Evolutionary conservation across 352 stramenopile species (phyloP).

Genomic region (Bremia lactucae): DNA sequence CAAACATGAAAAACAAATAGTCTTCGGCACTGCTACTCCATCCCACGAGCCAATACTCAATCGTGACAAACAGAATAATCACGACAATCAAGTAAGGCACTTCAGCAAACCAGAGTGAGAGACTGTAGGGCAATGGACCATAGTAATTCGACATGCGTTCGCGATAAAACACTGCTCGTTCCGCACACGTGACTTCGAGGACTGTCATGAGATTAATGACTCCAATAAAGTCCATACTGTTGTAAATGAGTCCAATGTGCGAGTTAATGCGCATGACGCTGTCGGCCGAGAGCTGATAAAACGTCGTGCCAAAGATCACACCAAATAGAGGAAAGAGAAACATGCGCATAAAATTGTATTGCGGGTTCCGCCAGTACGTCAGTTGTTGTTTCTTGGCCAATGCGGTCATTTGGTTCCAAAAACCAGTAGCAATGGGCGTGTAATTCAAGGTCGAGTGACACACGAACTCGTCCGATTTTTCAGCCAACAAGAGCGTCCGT

Average conservation of each 20-base stretch:
- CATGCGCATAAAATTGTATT: constrained; percentile 45
- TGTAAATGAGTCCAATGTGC: constrained; percentile 53
- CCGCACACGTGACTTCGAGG: constrained; percentile 38
- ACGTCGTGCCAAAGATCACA: constrained; percentile 45
- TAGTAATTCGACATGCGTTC: too few species aligned
- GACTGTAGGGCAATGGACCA: constrained; percentile 43
- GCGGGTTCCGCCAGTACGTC: constrained; percentile 43
- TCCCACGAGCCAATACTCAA: constrained; percentile 54
- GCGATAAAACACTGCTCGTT: constrained; percentile 52
- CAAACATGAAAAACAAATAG: constrained; percentile 23
- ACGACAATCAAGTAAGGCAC: constrained; percentile 43
- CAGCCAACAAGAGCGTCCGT: constrained; percentile 20
- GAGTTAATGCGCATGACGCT: constrained; percentile 36
- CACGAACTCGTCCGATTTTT: constrained; percentile 32
- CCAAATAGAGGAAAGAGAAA: constrained; percentile 40
- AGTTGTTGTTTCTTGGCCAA: constrained; percentile 26
- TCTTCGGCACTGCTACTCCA: constrained; percentile 21
- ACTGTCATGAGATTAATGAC: constrained; percentile 51
- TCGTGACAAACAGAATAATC: constrained; percentile 26
- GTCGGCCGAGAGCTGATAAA: constrained; percentile 31
- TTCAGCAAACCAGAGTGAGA: constrained; percentile 50
- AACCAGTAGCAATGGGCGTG: constrained; percentile 26
- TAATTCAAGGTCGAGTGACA: constrained; percentile 39
- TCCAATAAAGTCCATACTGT: constrained; percentile 58
- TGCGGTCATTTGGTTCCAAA: constrained; percentile 29